Evolutionary conservation across 257 asterid species (phyloP).

Genomic region (Nemophila menziesii): DNA sequence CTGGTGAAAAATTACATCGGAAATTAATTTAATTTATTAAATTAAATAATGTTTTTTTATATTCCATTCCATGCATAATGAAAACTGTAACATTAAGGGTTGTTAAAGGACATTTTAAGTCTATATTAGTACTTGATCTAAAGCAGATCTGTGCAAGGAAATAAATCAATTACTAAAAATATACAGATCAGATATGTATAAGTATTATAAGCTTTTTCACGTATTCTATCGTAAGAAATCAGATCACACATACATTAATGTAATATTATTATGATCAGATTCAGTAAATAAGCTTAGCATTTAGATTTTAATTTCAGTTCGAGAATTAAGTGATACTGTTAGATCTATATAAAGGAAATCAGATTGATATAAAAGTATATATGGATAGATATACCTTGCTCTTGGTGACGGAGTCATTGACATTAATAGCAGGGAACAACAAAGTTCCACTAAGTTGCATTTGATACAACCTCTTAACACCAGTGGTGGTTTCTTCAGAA

Average conservation of each 20-base stretch:
- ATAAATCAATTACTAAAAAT: too few relatives aligned
- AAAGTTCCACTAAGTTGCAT: slow-evolving; percentile 73
- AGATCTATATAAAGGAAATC: neutral
- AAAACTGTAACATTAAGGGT: neutral
- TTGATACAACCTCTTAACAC: slow-evolving; percentile 84
- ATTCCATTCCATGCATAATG: neutral
- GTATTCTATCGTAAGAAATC: neutral
- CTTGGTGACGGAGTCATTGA: slow-evolving; percentile 82
- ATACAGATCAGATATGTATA: too few relatives aligned
- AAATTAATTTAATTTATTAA: slow-evolving; percentile 9
- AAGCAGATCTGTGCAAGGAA: neutral
- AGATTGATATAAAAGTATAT: neutral
- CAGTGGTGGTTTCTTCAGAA: slow-evolving; percentile 90
- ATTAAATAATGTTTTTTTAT: neutral
- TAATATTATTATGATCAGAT: too few relatives aligned
- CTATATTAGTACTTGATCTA: neutral
- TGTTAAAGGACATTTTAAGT: neutral
- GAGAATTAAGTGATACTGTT: neutral
- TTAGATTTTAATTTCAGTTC: too few relatives aligned
- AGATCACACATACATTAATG: slow-evolving; percentile 5
- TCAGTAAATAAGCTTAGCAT: neutral
- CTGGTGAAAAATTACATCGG: slow-evolving; percentile 12
- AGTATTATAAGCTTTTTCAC: too few relatives aligned
- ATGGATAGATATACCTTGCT: slow-evolving; percentile 51
- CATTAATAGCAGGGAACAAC: slow-evolving; percentile 75